These are phyloP conservation scores for Fusarium algeriense DNA, from an alignment of 2,329 filamentous ascomycete genomes.

Conservation along the genomic window DNA sequence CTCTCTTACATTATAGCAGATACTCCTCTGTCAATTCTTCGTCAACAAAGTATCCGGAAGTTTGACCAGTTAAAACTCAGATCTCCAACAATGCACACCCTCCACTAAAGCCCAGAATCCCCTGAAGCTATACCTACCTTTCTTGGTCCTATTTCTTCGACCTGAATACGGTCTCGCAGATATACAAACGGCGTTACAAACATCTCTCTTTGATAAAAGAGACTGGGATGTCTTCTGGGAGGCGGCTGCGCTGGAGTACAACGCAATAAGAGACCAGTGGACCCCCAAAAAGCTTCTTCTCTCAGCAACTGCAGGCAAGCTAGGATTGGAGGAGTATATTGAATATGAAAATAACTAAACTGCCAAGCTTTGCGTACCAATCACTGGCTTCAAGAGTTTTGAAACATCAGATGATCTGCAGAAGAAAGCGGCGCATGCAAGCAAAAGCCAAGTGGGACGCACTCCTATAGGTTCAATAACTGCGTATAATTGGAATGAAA, in stretches of 20 bases:
- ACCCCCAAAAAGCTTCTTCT: no score
- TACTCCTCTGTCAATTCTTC: neutral
- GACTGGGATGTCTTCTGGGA: neutral
- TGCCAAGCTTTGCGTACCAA: no score
- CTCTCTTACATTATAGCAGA: neutral
- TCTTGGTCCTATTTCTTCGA: neutral
- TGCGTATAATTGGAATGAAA: no score
- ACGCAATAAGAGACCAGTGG: neutral
- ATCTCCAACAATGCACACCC: neutral
- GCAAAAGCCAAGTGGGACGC: no score
- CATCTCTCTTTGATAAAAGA: neutral
- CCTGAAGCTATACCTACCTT: neutral
- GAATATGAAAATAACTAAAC: no score
- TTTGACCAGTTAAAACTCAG: neutral
- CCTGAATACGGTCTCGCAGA: neutral
- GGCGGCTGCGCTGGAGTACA: neutral
- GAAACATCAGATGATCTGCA: no score
- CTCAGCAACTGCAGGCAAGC: no score
- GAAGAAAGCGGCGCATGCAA: no score
- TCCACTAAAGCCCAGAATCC: neutral
- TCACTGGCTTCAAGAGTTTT: no score
- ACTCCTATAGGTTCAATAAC: no score
- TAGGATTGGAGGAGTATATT: no score
- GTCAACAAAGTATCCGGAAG: neutral
- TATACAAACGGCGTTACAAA: neutral